Evolutionary conservation across 106 monocot genomes (phyloP).

Genomic region (Dendrobium catenatum): DNA sequence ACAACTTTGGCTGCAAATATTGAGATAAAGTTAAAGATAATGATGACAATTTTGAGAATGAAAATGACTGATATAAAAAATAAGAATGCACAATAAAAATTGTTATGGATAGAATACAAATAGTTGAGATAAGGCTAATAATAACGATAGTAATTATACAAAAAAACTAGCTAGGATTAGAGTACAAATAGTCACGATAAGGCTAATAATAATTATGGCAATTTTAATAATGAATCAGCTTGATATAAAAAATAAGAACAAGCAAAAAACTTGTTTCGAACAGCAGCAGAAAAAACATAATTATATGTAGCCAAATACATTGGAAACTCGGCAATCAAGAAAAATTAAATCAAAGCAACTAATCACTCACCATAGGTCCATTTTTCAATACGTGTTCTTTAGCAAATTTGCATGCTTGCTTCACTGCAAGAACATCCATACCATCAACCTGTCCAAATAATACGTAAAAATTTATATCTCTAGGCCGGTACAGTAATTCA

Average conservation of each 20-base stretch:
- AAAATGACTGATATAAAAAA: not conserved
- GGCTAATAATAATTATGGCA: not conserved
- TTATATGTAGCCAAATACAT: not conserved
- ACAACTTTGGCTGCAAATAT: not conserved
- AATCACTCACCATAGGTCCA: slow-evolving; percentile 42
- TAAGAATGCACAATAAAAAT: not conserved
- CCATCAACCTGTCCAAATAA: slow-evolving; percentile 35
- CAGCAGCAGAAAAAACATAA: not conserved
- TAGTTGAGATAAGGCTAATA: too few relatives aligned
- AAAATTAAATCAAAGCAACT: not conserved
- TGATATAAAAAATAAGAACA: not conserved
- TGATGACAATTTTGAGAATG: not conserved
- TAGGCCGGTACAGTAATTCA: too few relatives aligned
- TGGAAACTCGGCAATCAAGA: not conserved
- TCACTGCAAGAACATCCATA: slow-evolving; percentile 60
- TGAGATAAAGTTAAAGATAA: not conserved
- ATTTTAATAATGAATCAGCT: not conserved
- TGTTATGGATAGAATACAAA: not conserved
- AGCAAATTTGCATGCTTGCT: slow-evolving; percentile 57
- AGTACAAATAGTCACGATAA: too few relatives aligned
- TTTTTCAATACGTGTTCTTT: slow-evolving; percentile 53
- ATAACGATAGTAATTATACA: not conserved
- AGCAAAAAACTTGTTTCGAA: not conserved
- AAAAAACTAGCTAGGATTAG: too few relatives aligned
- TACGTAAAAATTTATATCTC: not conserved